Evolutionary conservation across 192 early-diverging fungal genomes (phyloP), one percentile per base, ranked within the genome.

Genomic region (Umbelopsis ramanniana): DNA sequence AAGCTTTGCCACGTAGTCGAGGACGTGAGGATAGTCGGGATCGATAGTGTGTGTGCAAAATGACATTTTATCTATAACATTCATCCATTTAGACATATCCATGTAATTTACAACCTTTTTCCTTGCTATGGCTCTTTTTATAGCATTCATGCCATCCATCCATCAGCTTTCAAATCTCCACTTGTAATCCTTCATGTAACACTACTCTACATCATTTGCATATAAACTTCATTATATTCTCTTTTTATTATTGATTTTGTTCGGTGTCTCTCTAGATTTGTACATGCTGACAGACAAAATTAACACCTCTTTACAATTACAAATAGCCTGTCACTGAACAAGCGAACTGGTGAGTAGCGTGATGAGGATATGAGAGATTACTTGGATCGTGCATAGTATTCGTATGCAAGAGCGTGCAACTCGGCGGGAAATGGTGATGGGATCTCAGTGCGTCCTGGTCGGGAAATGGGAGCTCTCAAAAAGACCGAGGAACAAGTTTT

Each of bases 401-500:
- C 94, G 81, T 91, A 96, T 63, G 93, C 94, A 71, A 99, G 84
- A 21, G 93, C 88, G 72, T 99, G 97, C 80, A 90, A 83, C 46
- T 91, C 91, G 52, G 96, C 95, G 38, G 95, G 92, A 79, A 89
- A 96, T 17, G 97, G 97, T 57, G 95, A 95, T 43, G 97, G 97
- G 37, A 99, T 86, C 85, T 99, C 97, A 67, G 92, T 91, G 46
- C 83, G 76, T 71, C 88, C 86, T 15, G 96, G 94, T 74, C 93
- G 88, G 23, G 93, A 93, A 52, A 97, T 87, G 15, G 97, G 97
- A 29, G 91, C 82, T 67, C 96, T 91, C 52, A 99, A 81, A 75
- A 95, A 95, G 52, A 96, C 89, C 2, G 88, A 84, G 37, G 92
- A 93, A 89, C 95, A 96, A 8, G 92, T 95, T 78, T 92, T 91